A percentile compares a stretch with the other conserved stretches of the same genome.
phyloP scores from a whole-genome alignment of 2,329 filamentous ascomycete genomes.

The Colletotrichum acutatum region DNA sequence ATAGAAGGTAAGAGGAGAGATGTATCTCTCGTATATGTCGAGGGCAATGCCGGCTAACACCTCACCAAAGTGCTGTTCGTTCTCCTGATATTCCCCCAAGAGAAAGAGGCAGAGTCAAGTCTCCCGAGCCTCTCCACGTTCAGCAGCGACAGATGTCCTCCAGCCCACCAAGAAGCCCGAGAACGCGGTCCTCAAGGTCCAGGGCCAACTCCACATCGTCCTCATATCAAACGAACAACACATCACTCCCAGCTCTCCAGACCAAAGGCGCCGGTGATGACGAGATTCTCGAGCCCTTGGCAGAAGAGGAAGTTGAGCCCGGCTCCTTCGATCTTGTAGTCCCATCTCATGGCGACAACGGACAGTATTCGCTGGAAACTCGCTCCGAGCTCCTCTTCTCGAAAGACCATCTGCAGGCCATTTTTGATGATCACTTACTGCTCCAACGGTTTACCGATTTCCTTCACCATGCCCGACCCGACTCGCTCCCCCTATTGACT shows the following conservation, averaged over 20 bases:
- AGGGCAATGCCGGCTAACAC: neutral
- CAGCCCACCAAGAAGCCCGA: slow-evolving; percentile 41
- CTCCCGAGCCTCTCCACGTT: slow-evolving; percentile 34
- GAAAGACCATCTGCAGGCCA: slow-evolving; percentile 69
- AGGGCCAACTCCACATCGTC: slow-evolving; percentile 43
- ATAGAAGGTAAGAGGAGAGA: slow-evolving; percentile 7
- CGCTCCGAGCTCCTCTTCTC: slow-evolving; percentile 75
- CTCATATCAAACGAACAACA: slow-evolving; percentile 41
- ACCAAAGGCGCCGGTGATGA: slow-evolving; percentile 38
- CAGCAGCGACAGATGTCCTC: slow-evolving; percentile 39
- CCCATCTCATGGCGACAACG: slow-evolving; percentile 36
- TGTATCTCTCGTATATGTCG: neutral
- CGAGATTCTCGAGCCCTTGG: slow-evolving; percentile 49
- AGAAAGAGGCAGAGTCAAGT: slow-evolving; percentile 20
- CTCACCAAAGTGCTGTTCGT: neutral
- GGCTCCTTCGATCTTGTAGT: slow-evolving; percentile 50
- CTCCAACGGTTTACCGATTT: slow-evolving; percentile 76
- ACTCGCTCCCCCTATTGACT: slow-evolving; percentile 72
- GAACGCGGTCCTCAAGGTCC: slow-evolving; percentile 42
- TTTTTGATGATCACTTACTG: slow-evolving; percentile 72
- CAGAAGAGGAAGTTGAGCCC: slow-evolving; percentile 49
- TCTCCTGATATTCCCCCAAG: slow-evolving; percentile 1
- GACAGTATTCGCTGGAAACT: slow-evolving; percentile 67
- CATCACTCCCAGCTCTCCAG: slow-evolving; percentile 38
- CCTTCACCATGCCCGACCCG: slow-evolving; percentile 66